These are phyloP conservation scores for Leonotis leonurus DNA, from an alignment of 257 asterid species.

Conservation along the genomic window DNA sequence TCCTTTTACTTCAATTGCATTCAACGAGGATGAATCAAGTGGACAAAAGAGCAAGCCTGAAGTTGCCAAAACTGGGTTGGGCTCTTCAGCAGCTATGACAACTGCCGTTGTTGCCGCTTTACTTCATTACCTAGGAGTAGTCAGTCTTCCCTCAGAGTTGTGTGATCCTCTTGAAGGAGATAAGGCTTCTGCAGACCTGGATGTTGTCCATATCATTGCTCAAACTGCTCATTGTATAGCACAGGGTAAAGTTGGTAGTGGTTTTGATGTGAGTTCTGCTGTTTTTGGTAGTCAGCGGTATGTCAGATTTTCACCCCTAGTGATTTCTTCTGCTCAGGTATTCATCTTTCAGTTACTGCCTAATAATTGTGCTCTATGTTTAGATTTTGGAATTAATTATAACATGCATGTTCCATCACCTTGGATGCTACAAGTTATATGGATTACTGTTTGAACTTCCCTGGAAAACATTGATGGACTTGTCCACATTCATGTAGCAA, in stretches of 20 bases:
- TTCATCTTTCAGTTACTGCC: constrained; percentile 1
- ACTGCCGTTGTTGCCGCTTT: constrained; percentile 93
- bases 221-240: constrained; percentile 99
- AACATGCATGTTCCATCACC: neutral
- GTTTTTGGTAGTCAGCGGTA: constrained; percentile 96
- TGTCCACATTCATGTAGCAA: neutral
- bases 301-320: constrained; percentile 86
- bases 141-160: constrained; percentile 51
- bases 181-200: constrained; percentile 36
- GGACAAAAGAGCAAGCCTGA: constrained; percentile 76
- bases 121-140: constrained; percentile 84
- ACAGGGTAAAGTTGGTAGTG: constrained; percentile 99
- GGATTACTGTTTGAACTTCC: neutral
- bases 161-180: constrained; percentile 26
- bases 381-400: neutral
- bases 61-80: constrained; percentile 99
- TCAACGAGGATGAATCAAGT: constrained; percentile 67
- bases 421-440: neutral
- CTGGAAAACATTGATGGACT: neutral
- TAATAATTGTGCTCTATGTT: neutral
- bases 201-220: constrained; percentile 78
- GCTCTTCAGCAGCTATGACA: constrained; percentile 99
- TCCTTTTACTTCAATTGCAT: constrained; percentile 80
- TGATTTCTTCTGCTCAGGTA: constrained; percentile 93
- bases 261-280: constrained; percentile 99